A percentile compares a stretch with the other conserved stretches of the same genome.
Conservation (phyloP, 148 eudicot genomes). For the Suaeda aralocaspica region DNA sequence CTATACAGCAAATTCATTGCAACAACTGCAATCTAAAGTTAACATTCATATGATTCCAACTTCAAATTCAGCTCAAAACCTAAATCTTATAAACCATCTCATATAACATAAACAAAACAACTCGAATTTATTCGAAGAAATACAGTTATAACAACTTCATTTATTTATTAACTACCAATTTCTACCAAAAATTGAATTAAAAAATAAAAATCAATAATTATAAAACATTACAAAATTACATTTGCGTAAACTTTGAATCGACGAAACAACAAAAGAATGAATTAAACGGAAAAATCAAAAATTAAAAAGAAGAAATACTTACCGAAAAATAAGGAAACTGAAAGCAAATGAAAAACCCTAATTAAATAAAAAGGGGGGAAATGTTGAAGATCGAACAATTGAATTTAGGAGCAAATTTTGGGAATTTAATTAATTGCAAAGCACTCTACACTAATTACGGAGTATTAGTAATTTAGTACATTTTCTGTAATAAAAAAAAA, state of each 20-base stretch:
- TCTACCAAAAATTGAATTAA: no score
- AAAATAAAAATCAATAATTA: no score
- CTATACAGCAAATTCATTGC: background rate
- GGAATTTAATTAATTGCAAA: conserved; percentile 12
- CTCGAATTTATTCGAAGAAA: background rate
- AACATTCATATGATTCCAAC: background rate
- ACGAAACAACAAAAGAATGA: no score
- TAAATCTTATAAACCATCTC: background rate
- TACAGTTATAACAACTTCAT: no score
- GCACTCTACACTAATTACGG: background rate
- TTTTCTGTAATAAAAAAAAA: no score
- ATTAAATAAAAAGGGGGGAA: no score
- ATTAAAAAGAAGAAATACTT: no score
- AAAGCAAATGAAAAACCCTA: conserved; percentile 13
- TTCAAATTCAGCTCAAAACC: background rate
- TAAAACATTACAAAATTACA: no score
- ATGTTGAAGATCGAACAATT: conserved; percentile 10
- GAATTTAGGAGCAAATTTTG: background rate
- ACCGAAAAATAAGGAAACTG: background rate
- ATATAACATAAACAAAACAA: background rate
- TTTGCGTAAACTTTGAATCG: no score
- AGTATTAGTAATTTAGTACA: no score
- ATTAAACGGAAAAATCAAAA: no score
- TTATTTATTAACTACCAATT: no score
- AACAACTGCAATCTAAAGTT: background rate